Conservation (phyloP, 495 filamentous ascomycete species). For the Penicillium tannophilum region DNA sequence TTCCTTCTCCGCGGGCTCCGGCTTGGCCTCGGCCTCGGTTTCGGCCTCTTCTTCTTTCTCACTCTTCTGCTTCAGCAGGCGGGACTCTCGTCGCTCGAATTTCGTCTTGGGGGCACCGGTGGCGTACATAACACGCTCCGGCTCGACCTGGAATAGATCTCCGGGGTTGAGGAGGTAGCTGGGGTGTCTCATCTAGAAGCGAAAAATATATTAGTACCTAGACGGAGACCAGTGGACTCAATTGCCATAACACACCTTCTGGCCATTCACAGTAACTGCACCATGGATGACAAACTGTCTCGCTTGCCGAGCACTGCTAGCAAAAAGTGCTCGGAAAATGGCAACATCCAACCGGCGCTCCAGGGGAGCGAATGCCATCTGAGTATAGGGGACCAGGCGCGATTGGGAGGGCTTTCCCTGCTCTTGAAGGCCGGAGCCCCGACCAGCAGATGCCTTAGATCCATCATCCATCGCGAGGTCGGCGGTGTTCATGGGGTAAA, state of each 20-base stretch:
- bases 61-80: constrained; percentile 31
- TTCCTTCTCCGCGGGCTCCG: constrained; percentile 25
- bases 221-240: neutral
- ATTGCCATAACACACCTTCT: constrained; percentile 65
- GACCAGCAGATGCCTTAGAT: constrained; percentile 74
- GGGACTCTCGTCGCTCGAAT: constrained; percentile 45
- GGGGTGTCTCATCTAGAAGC: constrained; percentile 79
- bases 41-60: constrained; percentile 31
- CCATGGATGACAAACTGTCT: constrained; percentile 93
- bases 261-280: constrained; percentile 91
- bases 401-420: constrained; percentile 5
- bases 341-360: constrained; percentile 90
- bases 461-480: constrained; percentile 80
- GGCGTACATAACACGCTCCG: constrained; percentile 81
- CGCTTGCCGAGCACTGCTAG: constrained; percentile 91
- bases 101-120: constrained; percentile 73
- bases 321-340: constrained; percentile 89
- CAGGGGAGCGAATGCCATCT: constrained; percentile 88
- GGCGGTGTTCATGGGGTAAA: constrained; percentile 77
- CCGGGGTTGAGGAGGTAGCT: constrained; percentile 96
- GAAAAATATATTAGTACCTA: constrained; percentile 2
- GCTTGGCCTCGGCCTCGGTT: constrained; percentile 25
- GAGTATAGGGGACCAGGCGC: constrained; percentile 74
- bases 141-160: constrained; percentile 95
- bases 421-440: constrained; percentile 67